Base-by-base conservation (phyloP, 352 stramenopile species). In the Phytophthora pseudosyringae region DNA sequence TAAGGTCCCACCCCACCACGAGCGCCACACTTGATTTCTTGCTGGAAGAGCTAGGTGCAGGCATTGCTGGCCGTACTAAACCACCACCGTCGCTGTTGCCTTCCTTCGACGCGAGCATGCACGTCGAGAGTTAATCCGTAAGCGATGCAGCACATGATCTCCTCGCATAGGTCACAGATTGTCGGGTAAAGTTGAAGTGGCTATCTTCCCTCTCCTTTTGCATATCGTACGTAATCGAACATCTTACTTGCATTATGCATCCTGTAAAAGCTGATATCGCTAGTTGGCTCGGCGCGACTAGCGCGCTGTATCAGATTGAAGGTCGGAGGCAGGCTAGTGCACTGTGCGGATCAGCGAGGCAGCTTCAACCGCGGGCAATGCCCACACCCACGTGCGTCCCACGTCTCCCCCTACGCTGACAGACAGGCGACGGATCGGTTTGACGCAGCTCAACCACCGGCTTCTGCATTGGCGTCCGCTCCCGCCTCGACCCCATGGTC, bases 281-380 rank as follows among this genome's bases (percentile, higher is more conserved):
- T 11, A 44, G 31, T 54, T 48, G 41, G 16, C 4, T 3, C 26
- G 41, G 18, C 36, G 38, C 50, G 52, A 59, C 52, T 59, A 50
- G 26, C 52, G 15, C 21, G 31, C 13, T 29, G 26, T 15, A 45
- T 55, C 41, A 53, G 41, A 52, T 5, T 15, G 18, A 33, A 43
- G 36, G 15, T 21, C 21, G 21, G 21, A 21, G 21, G 21, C 21
- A 21, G 21, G 21, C 2, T 21, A 21, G 21, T 21, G 21, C 21
- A 45, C 26, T n/a, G n/a, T 18, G 10, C 16, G 10, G 48, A 54
- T 63, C 32, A 25, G 33, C 16, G 41, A 50, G 43, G 59, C 49
- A 67, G 43, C 52, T 56, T 58, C 47, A 66, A 71, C 18, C 12
- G 15, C 29, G 11, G 28, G 16, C 52, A 59, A 51, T 45, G 29